Evolutionary conservation across 1,284 basidiomycete genomes (phyloP).

Genomic region (Melampsora americana): DNA sequence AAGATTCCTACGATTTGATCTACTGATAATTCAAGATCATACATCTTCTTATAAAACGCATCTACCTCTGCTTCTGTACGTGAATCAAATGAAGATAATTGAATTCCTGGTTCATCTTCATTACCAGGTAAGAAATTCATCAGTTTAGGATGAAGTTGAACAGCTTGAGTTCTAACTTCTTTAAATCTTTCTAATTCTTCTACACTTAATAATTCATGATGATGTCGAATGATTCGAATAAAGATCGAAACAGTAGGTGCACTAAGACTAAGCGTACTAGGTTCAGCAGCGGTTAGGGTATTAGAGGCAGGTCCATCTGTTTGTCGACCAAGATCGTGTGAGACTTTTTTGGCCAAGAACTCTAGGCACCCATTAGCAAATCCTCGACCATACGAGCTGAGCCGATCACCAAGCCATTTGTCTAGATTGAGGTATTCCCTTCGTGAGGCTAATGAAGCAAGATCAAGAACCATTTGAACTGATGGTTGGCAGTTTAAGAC

Average conservation of each 20-base stretch:
- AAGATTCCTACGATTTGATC: conserved; percentile 88
- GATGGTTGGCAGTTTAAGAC: conserved; percentile 32
- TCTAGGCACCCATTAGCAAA: conserved; percentile 82
- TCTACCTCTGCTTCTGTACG: conserved; percentile 93
- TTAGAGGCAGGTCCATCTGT: conserved; percentile 62
- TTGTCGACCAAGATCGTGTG: conserved; percentile 74
- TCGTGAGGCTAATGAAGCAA: conserved; percentile 86
- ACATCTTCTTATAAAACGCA: conserved; percentile 96
- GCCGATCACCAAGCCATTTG: conserved; percentile 89
- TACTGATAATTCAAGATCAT: conserved; percentile 82
- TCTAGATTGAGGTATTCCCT: conserved; percentile 92
- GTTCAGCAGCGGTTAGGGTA: conserved; percentile 57
- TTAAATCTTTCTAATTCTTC: conserved; percentile 84
- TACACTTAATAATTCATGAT: conserved; percentile 56
- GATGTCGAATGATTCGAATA: conserved; percentile 74
- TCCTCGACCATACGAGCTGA: conserved; percentile 69
- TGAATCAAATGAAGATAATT: conserved; percentile 78
- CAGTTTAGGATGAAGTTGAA: conserved; percentile 92
- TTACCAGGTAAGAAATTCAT: conserved; percentile 85
- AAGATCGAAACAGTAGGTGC: conserved; percentile 87
- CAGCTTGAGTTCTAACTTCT: conserved; percentile 85
- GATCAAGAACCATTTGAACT: conserved; percentile 73
- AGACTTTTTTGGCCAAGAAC: conserved; percentile 86
- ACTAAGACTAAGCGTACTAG: conserved; percentile 73
- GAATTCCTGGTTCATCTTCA: conserved; percentile 86